Percentiles rank a stretch among this genome's conserved stretches.
Evolutionary conservation across 2,329 filamentous ascomycete genomes (phyloP).

Genomic region (Nigrograna mackinnonii): DNA sequence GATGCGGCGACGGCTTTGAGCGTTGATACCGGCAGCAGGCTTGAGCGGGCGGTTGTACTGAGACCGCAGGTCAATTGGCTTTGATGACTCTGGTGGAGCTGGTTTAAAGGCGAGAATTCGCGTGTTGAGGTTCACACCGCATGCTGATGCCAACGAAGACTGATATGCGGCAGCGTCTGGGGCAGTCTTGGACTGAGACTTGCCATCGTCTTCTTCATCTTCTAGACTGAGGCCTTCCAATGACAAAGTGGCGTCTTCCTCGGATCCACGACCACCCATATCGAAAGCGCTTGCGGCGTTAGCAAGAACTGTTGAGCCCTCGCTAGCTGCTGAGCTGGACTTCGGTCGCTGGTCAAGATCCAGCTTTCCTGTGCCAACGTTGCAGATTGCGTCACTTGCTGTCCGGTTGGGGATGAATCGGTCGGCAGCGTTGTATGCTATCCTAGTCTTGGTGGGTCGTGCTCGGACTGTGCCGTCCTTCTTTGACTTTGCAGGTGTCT

Average conservation of each 20-base stretch:
- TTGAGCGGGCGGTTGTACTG: conserved; percentile 98
- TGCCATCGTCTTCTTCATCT: conserved; percentile 66
- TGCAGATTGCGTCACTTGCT: conserved; percentile 85
- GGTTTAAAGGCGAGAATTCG: conserved; percentile 99
- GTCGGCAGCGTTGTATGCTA: conserved; percentile 72
- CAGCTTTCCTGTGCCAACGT: conserved; percentile 81
- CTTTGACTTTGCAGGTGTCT: conserved; percentile 50
- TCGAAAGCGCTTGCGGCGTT: conserved; percentile 71
- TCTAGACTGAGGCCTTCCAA: conserved; percentile 80
- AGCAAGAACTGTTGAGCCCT: conserved; percentile 76
- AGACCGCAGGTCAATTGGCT: conserved; percentile 94
- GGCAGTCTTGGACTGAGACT: conserved; percentile 74
- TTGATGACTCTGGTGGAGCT: conserved; percentile 94
- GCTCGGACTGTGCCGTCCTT: conserved; percentile 36
- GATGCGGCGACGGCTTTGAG: conserved; percentile 88
- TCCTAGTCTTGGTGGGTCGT: conserved; percentile 41
- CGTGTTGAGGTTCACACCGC: conserved; percentile 89
- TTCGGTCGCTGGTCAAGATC: conserved; percentile 66
- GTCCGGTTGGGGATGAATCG: conserved; percentile 95
- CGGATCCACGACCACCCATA: conserved; percentile 61
- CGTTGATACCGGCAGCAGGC: conserved; percentile 70
- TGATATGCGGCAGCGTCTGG: conserved; percentile 91
- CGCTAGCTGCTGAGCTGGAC: conserved; percentile 66
- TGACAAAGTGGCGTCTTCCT: conserved; percentile 75
- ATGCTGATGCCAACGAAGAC: conserved; percentile 86